Evolutionary conservation across 495 filamentous ascomycete genomes (phyloP), one percentile per base, ranked within the genome.

Genomic region (Aspergillus ostianus): DNA sequence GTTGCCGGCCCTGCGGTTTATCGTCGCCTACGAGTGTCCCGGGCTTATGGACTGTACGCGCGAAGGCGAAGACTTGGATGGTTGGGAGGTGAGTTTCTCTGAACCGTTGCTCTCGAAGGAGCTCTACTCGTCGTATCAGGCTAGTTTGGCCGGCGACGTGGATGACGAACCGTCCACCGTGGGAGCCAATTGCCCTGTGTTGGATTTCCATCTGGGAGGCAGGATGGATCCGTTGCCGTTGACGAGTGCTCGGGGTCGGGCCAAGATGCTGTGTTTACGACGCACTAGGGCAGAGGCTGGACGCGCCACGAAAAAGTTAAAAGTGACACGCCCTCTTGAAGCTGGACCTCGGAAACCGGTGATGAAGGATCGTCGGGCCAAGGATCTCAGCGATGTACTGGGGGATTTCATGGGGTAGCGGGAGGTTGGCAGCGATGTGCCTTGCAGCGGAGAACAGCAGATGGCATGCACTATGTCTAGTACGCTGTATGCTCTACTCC

Each of bases 1-100:
- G 5, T 58, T 80, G 17, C 76, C 76, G 1, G 57, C 67, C 13
- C 48, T 80, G 18, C 66, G 68, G 27, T 44, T 66, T 2, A 53
- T 78, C 30, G 51, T 77, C 6, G 51, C 64, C 3, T 59, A 65
- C 18, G 49, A 57, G 15, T 80, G 75, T 32, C 55, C 58, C 8
- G 56, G 52, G 4, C 49, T 72, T 20, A 18, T 36, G 17, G 26
- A 48, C 15, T 47, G 21, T 13, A 44, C 44, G 13, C 30, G 23
- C 12, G 6, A 15, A 26, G 60, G 23, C 12, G 6, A 15, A 27
- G 60, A 29, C 10, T 6, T 36, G 0, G 53, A 55, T 27, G 64
- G 64, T 6, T 67, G 64, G 64, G 53, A 56, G 15, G 29, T 46
- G 46, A 55, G 20, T 30, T n/a, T 19, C 12, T 55, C 1, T 6